phyloP scores from a whole-genome alignment of 305 asterid genomes.

The Plantago lanceolata region DNA sequence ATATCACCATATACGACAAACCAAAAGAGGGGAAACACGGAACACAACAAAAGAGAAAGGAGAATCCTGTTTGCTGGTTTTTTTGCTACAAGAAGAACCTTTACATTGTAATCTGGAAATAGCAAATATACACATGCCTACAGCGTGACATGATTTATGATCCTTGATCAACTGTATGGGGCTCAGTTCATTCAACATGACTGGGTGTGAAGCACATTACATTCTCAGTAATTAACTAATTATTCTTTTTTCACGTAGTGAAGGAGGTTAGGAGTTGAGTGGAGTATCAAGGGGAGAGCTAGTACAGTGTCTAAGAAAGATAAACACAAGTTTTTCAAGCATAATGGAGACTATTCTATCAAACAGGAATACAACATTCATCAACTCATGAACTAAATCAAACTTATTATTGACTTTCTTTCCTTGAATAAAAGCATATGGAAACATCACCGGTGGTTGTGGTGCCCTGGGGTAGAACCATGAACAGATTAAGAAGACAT shows the following conservation, averaged over 20 bases:
- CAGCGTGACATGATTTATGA: neutral
- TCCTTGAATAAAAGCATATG: neutral
- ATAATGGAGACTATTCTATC: conserved; percentile 1
- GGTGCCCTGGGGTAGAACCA: neutral
- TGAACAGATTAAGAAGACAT: neutral
- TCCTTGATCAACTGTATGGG: neutral
- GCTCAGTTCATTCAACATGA: neutral
- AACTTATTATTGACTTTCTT: neutral
- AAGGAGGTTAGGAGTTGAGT: neutral
- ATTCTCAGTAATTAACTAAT: neutral
- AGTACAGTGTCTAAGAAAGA: neutral
- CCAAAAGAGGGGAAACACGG: too few species aligned
- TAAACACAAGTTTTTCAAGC: neutral
- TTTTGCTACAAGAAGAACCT: neutral
- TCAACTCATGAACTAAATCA: conserved; percentile 5
- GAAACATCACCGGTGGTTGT: neutral
- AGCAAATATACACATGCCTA: neutral
- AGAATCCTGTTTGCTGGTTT: neutral
- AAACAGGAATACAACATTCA: neutral
- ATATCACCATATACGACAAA: neutral
- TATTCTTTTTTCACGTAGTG: neutral
- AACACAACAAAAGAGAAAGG: too few species aligned
- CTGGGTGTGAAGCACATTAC: neutral
- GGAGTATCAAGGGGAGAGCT: neutral
- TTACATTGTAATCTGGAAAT: conserved; percentile 1